Evolutionary conservation across 2,329 filamentous ascomycete genomes (phyloP), one percentile per base, ranked within the genome.

Genomic region (Aspergillus ruber): DNA sequence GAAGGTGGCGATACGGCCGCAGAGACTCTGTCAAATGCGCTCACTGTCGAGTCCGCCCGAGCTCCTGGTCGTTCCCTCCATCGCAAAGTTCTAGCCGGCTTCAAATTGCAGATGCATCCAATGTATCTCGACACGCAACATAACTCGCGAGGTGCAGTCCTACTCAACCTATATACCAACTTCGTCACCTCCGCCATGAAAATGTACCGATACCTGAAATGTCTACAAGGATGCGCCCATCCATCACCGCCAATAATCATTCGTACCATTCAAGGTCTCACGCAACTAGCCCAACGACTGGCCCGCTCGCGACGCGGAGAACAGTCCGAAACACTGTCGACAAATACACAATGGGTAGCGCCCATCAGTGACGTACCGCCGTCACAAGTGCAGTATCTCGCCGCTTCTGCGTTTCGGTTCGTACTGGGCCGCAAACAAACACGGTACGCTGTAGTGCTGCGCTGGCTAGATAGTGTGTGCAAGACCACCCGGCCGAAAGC

Each of bases 131-230:
- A 70, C 43, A 87, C 86, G 4, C 69, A 76, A 3, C 84, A 91
- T 72, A 97, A 97, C 70, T 80, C 82, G 3, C 63, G 78, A 6
- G 56, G 64, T 3, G 87, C 83, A 0, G 85, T 93, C 10, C 73
- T 91, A 4, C 67, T 71, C n/a, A 95, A 93, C 56, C 72, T 96
- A 3, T 80, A 84, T 59, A 76, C 78, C n/a, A 83, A 82, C 27
- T 91, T 96, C 58, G 60, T 74, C 15, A 88, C 94, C 65, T 83
- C 86, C 6, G 90, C 88, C 7, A 82, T 81, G 70, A 94, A 91
- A 70, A 79, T 78, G 66, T 79, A 82, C 55, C 71, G 76, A 51
- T 84, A 85, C 59, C 68, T 76, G 53, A 74, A 71, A 49, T 83
- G 81, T 49, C 72, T 96, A 27, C 74, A 79, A 8, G 52, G 54